phyloP scores from a whole-genome alignment of 306 rosid species.

The Cucumis sativus region DNA sequence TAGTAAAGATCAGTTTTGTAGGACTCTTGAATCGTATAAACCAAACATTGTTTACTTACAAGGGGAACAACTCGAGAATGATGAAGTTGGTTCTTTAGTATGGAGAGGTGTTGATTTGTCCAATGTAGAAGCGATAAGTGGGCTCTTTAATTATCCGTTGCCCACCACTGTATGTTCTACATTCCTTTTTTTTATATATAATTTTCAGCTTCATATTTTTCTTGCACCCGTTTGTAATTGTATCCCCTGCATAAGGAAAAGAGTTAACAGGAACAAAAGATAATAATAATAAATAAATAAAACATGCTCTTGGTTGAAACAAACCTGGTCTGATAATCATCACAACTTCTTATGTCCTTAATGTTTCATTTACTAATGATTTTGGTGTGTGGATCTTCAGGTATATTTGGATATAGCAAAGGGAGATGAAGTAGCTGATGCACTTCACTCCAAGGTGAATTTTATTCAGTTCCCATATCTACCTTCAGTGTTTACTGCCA shows the following conservation, averaged over 20 bases:
- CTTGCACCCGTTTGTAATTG: not conserved
- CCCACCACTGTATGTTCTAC: constrained; percentile 62
- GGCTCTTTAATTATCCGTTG: constrained; percentile 55
- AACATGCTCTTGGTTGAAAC: not conserved
- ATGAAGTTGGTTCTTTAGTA: constrained; percentile 56
- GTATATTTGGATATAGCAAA: constrained; percentile 82
- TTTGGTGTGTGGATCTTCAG: constrained; percentile 24
- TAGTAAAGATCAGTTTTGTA: constrained; percentile 58
- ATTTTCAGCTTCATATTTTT: not conserved
- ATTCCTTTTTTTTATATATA: not conserved
- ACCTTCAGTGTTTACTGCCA: not conserved
- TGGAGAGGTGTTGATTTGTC: constrained; percentile 66
- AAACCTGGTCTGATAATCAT: not conserved
- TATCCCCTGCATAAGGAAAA: not conserved
- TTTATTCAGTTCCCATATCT: constrained; percentile 9
- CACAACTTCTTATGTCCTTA: not conserved
- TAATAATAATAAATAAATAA: too few species aligned
- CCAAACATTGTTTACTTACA: constrained; percentile 81
- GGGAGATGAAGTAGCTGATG: constrained; percentile 62
- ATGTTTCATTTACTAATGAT: not conserved
- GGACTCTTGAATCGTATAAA: constrained; percentile 46
- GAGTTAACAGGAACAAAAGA: not conserved
- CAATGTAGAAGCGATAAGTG: constrained; percentile 37
- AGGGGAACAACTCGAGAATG: constrained; percentile 66
- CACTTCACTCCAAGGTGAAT: constrained; percentile 68